Percentiles rank a stretch among this genome's conserved stretches.
Conservation (phyloP, 495 filamentous ascomycete genomes). For the Penicillium ucsense region DNA sequence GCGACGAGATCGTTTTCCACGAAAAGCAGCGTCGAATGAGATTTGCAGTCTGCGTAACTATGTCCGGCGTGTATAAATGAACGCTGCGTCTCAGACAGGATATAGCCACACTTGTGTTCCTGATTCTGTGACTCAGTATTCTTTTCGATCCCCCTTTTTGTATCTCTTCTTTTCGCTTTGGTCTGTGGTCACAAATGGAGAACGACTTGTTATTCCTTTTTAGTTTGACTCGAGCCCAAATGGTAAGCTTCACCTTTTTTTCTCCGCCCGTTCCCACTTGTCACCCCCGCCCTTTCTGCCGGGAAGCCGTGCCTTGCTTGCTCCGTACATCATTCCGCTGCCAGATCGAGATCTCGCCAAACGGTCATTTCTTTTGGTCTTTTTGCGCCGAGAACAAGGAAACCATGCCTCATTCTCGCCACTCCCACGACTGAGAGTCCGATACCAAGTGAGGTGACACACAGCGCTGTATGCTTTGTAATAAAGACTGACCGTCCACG, state of each 20-base stretch:
- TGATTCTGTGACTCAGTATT: no score
- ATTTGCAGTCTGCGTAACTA: no score
- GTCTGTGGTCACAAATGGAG: no score
- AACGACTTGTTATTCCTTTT: no score
- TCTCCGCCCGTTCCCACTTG: background rate
- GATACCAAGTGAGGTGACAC: conserved; percentile 4
- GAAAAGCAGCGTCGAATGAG: no score
- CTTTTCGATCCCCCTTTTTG: no score
- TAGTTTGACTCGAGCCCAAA: background rate
- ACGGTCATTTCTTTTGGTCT: background rate
- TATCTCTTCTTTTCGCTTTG: no score
- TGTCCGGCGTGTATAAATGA: no score
- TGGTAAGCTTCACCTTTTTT: background rate
- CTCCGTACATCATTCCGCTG: background rate
- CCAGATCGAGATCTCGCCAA: background rate
- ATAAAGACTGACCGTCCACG: background rate
- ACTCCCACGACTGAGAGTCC: background rate
- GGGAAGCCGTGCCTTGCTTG: background rate
- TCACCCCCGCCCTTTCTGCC: background rate
- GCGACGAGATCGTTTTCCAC: no score
- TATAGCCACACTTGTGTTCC: no score
- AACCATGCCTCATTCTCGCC: background rate
- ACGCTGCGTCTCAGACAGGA: no score
- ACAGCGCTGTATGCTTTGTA: background rate
- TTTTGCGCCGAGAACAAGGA: background rate